These are phyloP conservation scores for Lathyrus oleraceus DNA, from an alignment of 306 rosid genomes.

Conservation along the genomic window DNA sequence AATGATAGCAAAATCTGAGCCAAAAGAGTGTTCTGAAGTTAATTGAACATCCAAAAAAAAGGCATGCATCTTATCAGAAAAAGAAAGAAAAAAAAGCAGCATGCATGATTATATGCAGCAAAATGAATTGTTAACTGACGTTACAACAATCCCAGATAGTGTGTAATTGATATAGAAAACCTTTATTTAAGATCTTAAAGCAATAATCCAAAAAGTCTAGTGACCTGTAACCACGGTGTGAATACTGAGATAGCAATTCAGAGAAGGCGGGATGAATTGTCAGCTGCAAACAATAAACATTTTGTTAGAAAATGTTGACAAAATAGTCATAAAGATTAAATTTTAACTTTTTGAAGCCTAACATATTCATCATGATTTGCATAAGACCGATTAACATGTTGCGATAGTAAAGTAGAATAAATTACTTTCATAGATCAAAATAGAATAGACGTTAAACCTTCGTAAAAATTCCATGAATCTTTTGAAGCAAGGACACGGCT, in stretches of 20 bases:
- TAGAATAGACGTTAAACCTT: constrained; percentile 54
- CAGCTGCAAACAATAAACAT: constrained; percentile 61
- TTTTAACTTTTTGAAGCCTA: constrained; percentile 13
- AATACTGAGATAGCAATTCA: constrained; percentile 70
- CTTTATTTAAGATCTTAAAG: background rate
- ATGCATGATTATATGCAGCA: constrained; percentile 17
- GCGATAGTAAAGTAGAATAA: constrained; percentile 18
- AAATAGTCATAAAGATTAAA: constrained; percentile 20
- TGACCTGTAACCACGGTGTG: constrained; percentile 87
- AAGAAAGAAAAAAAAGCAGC: background rate
- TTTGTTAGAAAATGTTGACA: constrained; percentile 29
- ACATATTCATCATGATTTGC: constrained; percentile 6
- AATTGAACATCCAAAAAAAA: constrained; percentile 27
- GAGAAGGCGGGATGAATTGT: constrained; percentile 77
- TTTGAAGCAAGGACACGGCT: constrained; percentile 70
- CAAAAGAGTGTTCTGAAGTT: constrained; percentile 19
- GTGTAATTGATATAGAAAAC: constrained; percentile 15
- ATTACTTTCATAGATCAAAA: constrained; percentile 15
- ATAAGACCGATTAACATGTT: constrained; percentile 14
- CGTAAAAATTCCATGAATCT: constrained; percentile 53
- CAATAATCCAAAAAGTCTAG: constrained; percentile 20
- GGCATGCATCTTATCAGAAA: background rate
- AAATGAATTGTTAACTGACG: background rate
- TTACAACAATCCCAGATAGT: constrained; percentile 15
- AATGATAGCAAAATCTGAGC: constrained; percentile 16